These are phyloP conservation scores for Phylloporus scabripes DNA, from an alignment of 768 basidiomycete genomes.

Conservation along the genomic window DNA sequence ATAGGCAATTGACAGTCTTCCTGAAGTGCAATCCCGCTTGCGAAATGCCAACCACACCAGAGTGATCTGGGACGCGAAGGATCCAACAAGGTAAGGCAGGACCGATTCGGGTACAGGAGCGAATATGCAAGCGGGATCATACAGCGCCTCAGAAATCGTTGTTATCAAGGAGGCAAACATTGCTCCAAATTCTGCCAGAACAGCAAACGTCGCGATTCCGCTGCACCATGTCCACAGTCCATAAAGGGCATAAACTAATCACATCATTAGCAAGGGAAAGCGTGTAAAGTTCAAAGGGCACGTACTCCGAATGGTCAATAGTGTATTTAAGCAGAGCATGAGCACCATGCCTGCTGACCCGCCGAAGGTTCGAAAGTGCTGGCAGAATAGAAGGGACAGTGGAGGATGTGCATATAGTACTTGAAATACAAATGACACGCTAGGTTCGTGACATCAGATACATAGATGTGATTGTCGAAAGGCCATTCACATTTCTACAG, in stretches of 20 bases:
- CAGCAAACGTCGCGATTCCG: not conserved
- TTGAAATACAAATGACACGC: slow-evolving; percentile 6
- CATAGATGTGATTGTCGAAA: not conserved
- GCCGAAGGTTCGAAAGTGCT: slow-evolving; percentile 9
- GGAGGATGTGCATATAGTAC: not conserved
- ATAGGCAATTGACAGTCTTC: slow-evolving; percentile 8
- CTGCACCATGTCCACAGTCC: not conserved
- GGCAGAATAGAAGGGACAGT: slow-evolving; percentile 7
- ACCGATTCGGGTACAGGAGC: not conserved
- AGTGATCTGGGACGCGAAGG: slow-evolving; percentile 8
- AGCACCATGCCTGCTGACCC: slow-evolving; percentile 8
- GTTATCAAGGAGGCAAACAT: not conserved
- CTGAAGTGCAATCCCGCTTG: slow-evolving; percentile 2
- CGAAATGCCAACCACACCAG: slow-evolving; percentile 19
- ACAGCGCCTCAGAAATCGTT: slow-evolving; percentile 4
- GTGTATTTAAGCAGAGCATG: slow-evolving; percentile 14
- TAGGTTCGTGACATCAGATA: slow-evolving; percentile 1
- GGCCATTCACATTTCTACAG: slow-evolving; percentile 12
- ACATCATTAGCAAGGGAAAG: not conserved
- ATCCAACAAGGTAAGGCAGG: slow-evolving; percentile 6
- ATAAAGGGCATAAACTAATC: slow-evolving; percentile 19
- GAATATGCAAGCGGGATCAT: slow-evolving; percentile 15
- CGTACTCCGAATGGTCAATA: slow-evolving; percentile 23
- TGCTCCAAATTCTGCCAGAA: slow-evolving; percentile 11
- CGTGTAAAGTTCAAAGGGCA: not conserved